Base-by-base conservation (phyloP, 176 grass and related monocot species). In the Luzula sylvatica region DNA sequence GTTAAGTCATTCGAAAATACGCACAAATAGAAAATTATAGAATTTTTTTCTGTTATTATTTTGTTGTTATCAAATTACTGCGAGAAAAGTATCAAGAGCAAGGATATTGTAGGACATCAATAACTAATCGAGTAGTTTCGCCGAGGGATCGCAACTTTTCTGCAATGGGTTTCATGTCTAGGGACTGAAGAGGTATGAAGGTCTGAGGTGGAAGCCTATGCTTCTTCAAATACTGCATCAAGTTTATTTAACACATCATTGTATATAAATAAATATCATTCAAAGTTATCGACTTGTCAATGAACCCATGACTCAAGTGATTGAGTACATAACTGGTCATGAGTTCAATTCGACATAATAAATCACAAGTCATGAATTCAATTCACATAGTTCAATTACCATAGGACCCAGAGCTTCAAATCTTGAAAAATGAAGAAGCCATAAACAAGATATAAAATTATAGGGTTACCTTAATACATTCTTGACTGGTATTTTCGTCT, bases 61-160 rank as follows among this genome's bases (percentile, higher is more conserved):
- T 60, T 23, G 7, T 46, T n/a, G 14, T 46, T 16, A 3, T n/a
- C 8, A 9, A 4, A 3, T n/a, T n/a, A 9, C 3, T n/a, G 43
- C 4, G 23, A 20, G 23, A 62, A 19, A 1, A 11, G 18, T 28
- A 28, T 38, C 20, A 46, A 26, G 12, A 27, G 44, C 26, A 72
- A 96, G 83, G 90, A 96, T 96, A 96, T 96, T 96, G 90, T 54
- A 96, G 82, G 40, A 96, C 80, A 65, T 96, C 90, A 76, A 96
- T 88, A 55, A 96, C 75, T 44, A 96, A 60, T 29, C 83, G 80
- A 21, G 84, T 80, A 79, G 84, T 82, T 51, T 83, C 77, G 9
- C 90, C 84, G 58, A 96, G 81, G 52, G 80, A 75, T 50, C 90
- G 83, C 27, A 96, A 64, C 54, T 80, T 96, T 66, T 96, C 90